Percentiles rank a stretch among this genome's conserved stretches.
phyloP scores from a whole-genome alignment of 2,329 filamentous ascomycete species.

The Tolypocladium paradoxum region DNA sequence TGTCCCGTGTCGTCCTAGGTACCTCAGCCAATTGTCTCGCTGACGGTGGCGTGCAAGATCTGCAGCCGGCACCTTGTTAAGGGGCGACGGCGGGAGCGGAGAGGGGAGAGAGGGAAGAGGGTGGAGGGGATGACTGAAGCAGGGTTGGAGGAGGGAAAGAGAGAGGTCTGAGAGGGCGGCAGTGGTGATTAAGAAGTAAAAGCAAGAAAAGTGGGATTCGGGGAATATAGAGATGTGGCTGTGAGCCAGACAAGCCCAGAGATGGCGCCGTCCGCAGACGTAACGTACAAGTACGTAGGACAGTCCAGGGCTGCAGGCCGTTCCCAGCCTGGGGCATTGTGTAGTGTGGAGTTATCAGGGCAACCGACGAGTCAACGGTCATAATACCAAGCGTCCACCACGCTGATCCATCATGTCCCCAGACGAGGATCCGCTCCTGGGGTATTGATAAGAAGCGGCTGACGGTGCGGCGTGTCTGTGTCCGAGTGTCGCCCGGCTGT shows the following conservation, averaged over 20 bases:
- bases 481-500: too few relatives aligned
- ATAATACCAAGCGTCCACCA: background rate
- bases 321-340: background rate
- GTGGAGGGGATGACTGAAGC: background rate
- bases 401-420: background rate
- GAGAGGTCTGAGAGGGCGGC: background rate
- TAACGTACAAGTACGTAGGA: too few relatives aligned
- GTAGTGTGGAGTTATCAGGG: background rate
- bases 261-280: background rate
- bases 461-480: too few relatives aligned
- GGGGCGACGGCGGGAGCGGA: background rate
- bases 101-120: background rate
- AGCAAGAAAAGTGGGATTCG: background rate
- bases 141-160: background rate
- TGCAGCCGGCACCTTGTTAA: background rate
- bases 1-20: background rate
- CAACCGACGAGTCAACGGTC: too few relatives aligned
- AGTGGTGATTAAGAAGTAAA: background rate
- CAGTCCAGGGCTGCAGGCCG: slow-evolving; percentile 1
- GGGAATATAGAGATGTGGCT: background rate
- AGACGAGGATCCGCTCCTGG: background rate
- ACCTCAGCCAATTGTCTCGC: background rate
- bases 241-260: background rate
- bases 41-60: background rate
- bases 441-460: background rate